These are phyloP conservation scores for Kodamaea hsintzibuensis DNA, from an alignment of 805 yeast species.

Conservation along the genomic window DNA sequence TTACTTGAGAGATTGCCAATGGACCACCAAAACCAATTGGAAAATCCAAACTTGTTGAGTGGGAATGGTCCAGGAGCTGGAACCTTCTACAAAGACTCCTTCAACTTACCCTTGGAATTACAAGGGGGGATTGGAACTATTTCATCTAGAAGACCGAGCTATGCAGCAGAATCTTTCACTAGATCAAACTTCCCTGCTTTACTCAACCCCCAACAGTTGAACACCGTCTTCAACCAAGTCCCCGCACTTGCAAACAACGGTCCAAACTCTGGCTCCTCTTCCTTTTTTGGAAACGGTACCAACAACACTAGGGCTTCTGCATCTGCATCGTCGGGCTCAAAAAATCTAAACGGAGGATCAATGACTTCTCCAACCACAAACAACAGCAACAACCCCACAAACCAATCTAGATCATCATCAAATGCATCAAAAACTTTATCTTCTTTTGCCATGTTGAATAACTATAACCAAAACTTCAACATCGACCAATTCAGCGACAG, in stretches of 20 bases:
- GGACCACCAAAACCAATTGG: neutral
- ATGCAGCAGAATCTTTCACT: slow-evolving; percentile 65
- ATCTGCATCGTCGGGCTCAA: slow-evolving; percentile 5
- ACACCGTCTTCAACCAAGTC: slow-evolving; percentile 4
- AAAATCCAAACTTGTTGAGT: slow-evolving; percentile 2
- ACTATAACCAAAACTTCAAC: slow-evolving; percentile 22
- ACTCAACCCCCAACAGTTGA: slow-evolving; percentile 7
- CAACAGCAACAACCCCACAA: slow-evolving; percentile 1
- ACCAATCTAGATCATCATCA: slow-evolving; percentile 6
- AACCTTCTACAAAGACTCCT: slow-evolving; percentile 28
- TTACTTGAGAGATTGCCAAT: neutral
- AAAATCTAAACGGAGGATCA: neutral
- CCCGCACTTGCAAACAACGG: neutral
- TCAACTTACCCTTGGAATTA: slow-evolving; percentile 55
- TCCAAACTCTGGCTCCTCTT: slow-evolving; percentile 4
- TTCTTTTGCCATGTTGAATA: slow-evolving; percentile 31
- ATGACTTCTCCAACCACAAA: neutral
- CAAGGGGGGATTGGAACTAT: slow-evolving; percentile 67
- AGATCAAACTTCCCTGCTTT: slow-evolving; percentile 24
- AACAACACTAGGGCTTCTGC: slow-evolving; percentile 1
- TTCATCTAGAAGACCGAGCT: slow-evolving; percentile 70
- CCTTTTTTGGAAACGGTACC: slow-evolving; percentile 5
- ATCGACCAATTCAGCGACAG: slow-evolving; percentile 31
- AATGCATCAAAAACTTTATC: slow-evolving; percentile 21
- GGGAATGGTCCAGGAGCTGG: neutral